Percentiles rank a stretch among this genome's conserved stretches.
Evolutionary conservation across 225 moss, liverwort and hornwort species (phyloP).

Genomic region (Takakia lepidozioides): DNA sequence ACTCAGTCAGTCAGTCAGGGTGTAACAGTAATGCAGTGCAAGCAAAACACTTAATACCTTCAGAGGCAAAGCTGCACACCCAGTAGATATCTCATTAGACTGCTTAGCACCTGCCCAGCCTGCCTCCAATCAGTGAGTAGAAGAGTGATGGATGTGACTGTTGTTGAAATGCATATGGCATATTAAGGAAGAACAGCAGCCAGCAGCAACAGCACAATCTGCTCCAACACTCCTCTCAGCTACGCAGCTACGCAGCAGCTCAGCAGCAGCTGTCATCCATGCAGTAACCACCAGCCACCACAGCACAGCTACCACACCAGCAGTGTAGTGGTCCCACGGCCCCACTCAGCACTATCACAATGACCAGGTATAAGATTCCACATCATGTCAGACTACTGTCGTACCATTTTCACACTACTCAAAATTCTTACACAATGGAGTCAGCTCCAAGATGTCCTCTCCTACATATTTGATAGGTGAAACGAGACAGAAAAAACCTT

Average conservation of each 20-base stretch:
- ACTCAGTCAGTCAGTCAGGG: constrained; percentile 18
- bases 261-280: constrained; percentile 27
- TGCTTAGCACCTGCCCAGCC: constrained; percentile 27
- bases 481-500: constrained; percentile 18
- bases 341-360: constrained; percentile 99
- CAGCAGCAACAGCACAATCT: constrained; percentile 33
- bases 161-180: constrained; percentile 24
- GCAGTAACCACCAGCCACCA: constrained; percentile 66
- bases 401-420: no score
- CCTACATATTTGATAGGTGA: constrained; percentile 23
- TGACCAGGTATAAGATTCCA: constrained; percentile 75
- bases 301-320: constrained; percentile 98
- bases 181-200: constrained; percentile 37
- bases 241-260: constrained; percentile 44
- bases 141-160: constrained; percentile 22
- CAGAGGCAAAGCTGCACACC: constrained; percentile 17
- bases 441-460: constrained; percentile 16
- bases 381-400: constrained; percentile 51
- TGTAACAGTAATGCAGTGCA: constrained; percentile 5
- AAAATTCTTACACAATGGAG: constrained; percentile 8
- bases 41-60: constrained; percentile 28
- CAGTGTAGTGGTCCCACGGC: constrained; percentile 82
- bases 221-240: constrained; percentile 33
- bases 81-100: constrained; percentile 24
- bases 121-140: constrained; percentile 21